Base-by-base conservation (phyloP, 345 rosid genomes). In the Eucalyptus caleyi region DNA sequence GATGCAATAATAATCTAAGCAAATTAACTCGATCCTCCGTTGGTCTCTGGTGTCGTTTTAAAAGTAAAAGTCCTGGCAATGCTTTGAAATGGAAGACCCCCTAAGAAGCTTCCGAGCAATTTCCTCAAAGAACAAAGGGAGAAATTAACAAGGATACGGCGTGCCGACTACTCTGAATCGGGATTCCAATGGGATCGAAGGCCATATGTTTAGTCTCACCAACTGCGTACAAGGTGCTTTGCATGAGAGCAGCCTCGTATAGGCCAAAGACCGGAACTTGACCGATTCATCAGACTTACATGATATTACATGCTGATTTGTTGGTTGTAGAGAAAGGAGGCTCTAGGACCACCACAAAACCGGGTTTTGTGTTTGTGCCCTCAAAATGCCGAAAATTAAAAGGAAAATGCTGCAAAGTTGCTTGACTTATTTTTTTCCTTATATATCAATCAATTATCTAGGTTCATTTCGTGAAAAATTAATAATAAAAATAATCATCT, bases 401-500 rank as follows among this genome's bases (percentile, higher is more conserved):
- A 69, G 7, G 12, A 9, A 37, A 34, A 34, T 69, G 4, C 0
- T 69, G 26, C 26, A 67, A 69, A 32, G 23, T 9, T 69, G 2
- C 77, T 65, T 6, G 37, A 65, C 10, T n/a, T 15, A 3, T n/a
- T 15, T 7, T 15, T 15, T 30, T 15, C 2, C 18, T n/a, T 15
- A n/a, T n/a, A 15, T 65, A 3, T 16, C 44, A 67, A 67, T n/a
- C 19, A 5, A 69, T 67, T 32, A 32, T 16, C 6, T 8, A 16
- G 0, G 1, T 16, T 67, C 0, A 0, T 32, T 67, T 53, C 1
- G 11, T 8, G 59, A 53, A 53, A 53, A 21, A 53, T 21, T 51
- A 6, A 51, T 18, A 51, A 51, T 18, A 51, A 51, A 51, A 51
- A 16, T 16, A 4, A 16, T 51, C 4, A 51, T 51, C 4, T 51